phyloP scores from a whole-genome alignment of 2,329 filamentous ascomycete genomes.

The Balansia obtecta region DNA sequence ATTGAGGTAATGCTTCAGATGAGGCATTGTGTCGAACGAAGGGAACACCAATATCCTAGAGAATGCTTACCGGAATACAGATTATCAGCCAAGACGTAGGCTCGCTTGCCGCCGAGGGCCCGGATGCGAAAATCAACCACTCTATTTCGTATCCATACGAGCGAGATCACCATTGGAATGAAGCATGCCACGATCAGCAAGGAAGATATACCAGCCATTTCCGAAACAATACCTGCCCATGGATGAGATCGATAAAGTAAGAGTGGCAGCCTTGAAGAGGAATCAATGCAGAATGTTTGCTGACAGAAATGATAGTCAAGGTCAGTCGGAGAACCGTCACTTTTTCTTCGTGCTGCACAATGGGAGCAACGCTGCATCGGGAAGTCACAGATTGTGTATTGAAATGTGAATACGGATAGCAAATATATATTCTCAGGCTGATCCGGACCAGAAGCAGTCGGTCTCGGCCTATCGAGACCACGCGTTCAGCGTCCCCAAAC shows the following conservation, averaged over 20 bases:
- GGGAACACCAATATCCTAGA: not conserved
- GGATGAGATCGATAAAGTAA: not conserved
- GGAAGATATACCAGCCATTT: not conserved
- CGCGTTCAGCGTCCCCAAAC: not conserved
- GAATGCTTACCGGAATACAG: conserved; percentile 18
- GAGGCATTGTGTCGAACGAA: not conserved
- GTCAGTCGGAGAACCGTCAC: not conserved
- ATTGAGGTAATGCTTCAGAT: not conserved
- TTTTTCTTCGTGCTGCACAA: not conserved
- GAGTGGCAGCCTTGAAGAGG: not conserved
- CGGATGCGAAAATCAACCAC: conserved; percentile 17
- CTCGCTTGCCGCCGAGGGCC: conserved; percentile 20
- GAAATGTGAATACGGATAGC: not conserved
- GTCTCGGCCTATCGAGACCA: not conserved
- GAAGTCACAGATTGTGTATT: not conserved
- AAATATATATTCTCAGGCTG: not conserved
- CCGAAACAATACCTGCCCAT: too few species aligned
- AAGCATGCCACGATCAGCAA: conserved; percentile 1
- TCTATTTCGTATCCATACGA: conserved; percentile 11
- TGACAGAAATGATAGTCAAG: not conserved
- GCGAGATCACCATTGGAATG: conserved; percentile 8
- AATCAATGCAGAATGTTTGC: not conserved
- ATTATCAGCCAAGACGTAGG: conserved; percentile 20
- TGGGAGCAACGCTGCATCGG: not conserved
- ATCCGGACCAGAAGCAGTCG: not conserved